phyloP scores from a whole-genome alignment of 345 rosid species.

The Corymbia maculata region DNA sequence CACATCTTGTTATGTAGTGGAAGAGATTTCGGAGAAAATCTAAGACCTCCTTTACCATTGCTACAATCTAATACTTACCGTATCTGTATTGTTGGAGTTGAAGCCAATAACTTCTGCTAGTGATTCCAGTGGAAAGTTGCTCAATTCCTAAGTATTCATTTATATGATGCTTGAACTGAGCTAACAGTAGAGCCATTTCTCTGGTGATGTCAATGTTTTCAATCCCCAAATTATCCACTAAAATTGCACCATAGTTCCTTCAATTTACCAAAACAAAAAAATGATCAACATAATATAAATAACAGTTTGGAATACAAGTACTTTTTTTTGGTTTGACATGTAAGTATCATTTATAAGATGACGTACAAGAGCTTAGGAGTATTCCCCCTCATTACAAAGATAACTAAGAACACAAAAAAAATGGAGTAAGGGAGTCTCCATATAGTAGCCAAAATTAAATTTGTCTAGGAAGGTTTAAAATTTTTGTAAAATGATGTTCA shows the following conservation, averaged over 20 bases:
- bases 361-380: too few species aligned
- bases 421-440: too few species aligned
- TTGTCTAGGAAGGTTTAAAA: too few species aligned
- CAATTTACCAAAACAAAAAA: background rate
- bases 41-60: background rate
- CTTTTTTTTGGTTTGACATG: too few species aligned
- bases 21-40: background rate
- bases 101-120: conserved; percentile 22
- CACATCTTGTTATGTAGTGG: background rate
- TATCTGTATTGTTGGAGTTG: conserved; percentile 17
- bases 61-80: conserved; percentile 9
- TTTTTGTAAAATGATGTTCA: too few species aligned
- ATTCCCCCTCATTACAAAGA: too few species aligned
- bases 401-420: too few species aligned
- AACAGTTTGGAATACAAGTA: background rate
- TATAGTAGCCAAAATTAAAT: too few species aligned
- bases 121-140: conserved; percentile 20
- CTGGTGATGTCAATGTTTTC: background rate
- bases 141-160: conserved; percentile 18
- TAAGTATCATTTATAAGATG: too few species aligned
- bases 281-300: background rate
- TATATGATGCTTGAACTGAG: conserved; percentile 22
- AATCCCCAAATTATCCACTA: conserved; percentile 15
- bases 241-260: conserved; percentile 13
- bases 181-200: background rate